These are phyloP conservation scores for Penicillium sclerotigenum DNA, from an alignment of 2,329 filamentous ascomycete genomes.

Conservation along the genomic window DNA sequence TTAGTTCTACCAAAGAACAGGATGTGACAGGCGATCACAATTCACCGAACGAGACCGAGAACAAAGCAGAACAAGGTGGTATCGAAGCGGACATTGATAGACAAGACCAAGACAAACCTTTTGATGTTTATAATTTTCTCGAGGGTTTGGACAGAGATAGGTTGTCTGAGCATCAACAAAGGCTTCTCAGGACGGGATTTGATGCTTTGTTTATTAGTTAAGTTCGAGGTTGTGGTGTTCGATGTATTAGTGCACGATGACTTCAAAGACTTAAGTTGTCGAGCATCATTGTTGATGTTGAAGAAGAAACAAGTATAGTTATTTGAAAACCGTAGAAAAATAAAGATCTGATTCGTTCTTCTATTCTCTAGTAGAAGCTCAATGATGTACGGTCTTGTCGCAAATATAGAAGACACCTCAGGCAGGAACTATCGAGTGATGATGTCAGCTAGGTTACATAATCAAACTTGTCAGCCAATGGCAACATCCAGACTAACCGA, in stretches of 20 bases:
- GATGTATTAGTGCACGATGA: not conserved
- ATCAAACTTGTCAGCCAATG: slow-evolving; percentile 8
- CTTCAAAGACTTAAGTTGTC: not conserved
- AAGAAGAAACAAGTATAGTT: not conserved
- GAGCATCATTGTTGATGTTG: not conserved
- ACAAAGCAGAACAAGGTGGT: not conserved
- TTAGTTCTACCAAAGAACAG: not conserved
- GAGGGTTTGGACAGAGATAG: not conserved
- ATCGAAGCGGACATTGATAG: not conserved
- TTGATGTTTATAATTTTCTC: not conserved
- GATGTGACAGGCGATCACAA: not conserved
- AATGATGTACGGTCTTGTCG: not conserved
- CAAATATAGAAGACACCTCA: not conserved
- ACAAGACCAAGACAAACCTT: not conserved
- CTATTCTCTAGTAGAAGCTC: not conserved
- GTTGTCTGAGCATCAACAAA: not conserved
- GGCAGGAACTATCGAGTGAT: not conserved
- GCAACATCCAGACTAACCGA: slow-evolving; percentile 20
- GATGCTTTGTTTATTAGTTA: not conserved
- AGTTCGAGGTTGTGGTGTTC: not conserved
- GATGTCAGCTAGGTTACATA: slow-evolving; percentile 2
- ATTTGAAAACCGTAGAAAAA: not conserved
- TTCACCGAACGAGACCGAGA: not conserved
- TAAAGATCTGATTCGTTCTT: not conserved
- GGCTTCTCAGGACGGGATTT: not conserved